phyloP scores from a whole-genome alignment of 75 land plant species.

The Pinus taeda region DNA sequence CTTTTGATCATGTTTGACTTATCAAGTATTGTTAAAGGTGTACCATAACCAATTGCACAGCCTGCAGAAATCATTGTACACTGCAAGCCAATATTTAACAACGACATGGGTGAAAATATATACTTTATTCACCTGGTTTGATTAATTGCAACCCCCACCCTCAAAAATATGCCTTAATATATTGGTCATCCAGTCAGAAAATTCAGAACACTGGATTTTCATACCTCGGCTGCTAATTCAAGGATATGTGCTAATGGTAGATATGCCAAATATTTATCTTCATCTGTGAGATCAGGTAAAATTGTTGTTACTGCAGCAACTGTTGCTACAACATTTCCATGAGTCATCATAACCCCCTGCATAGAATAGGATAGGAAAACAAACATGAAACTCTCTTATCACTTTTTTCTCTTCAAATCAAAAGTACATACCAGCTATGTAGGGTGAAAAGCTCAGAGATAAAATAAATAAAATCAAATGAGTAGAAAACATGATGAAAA shows the following conservation, averaged over 20 bases:
- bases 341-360: slow-evolving; percentile 94
- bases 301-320: slow-evolving; percentile 68
- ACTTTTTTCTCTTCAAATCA: neutral
- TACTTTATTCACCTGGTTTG: neutral
- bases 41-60: slow-evolving; percentile 78
- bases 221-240: slow-evolving; percentile 91
- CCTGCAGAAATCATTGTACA: slow-evolving; percentile 62
- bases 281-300: slow-evolving; percentile 41
- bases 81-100: slow-evolving; percentile 28
- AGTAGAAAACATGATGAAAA: neutral
- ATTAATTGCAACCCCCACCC: neutral
- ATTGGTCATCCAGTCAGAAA: neutral
- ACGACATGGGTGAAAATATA: neutral
- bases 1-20: slow-evolving; percentile 83
- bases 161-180: neutral
- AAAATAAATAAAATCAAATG: neutral
- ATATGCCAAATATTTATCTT: slow-evolving; percentile 80
- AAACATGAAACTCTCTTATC: neutral
- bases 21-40: slow-evolving; percentile 81
- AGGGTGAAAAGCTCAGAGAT: neutral
- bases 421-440: neutral
- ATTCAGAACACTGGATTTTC: neutral
- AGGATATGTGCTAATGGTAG: slow-evolving; percentile 92
- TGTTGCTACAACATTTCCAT: slow-evolving; percentile 86
- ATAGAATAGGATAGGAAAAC: neutral